phyloP scores from a whole-genome alignment of 2,329 filamentous ascomycete species.

The Cadophora gregata region DNA sequence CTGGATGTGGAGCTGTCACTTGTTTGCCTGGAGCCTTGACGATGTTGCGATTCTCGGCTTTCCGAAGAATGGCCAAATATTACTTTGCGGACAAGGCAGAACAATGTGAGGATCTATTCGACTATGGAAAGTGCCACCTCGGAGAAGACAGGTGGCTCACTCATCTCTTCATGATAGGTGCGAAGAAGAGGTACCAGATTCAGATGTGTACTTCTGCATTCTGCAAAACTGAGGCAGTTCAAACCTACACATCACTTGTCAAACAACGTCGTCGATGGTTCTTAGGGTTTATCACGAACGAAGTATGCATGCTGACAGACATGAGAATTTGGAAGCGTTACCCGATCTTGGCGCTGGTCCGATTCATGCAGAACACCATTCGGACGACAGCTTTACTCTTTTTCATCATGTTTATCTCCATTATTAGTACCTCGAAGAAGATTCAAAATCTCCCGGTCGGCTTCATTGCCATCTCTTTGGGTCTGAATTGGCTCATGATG shows the following conservation, averaged over 20 bases:
- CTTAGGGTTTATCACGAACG: conserved; percentile 95
- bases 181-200: conserved; percentile 91
- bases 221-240: conserved; percentile 97
- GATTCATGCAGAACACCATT: conserved; percentile 96
- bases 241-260: conserved; percentile 82
- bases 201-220: conserved; percentile 98
- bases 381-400: conserved; percentile 92
- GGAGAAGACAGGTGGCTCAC: conserved; percentile 97
- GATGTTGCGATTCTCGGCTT: conserved; percentile 94
- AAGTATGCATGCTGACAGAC: conserved; percentile 97
- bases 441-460: conserved; percentile 83
- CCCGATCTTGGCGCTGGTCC: conserved; percentile 81
- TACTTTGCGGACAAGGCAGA: conserved; percentile 98
- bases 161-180: conserved; percentile 98
- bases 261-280: conserved; percentile 98
- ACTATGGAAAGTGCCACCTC: conserved; percentile 93
- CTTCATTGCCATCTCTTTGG: conserved; percentile 91
- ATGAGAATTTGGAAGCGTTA: conserved; percentile 90
- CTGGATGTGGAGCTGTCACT: conserved; percentile 90
- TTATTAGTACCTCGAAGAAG: conserved; percentile 83
- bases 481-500: conserved; percentile 95
- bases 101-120: conserved; percentile 93
- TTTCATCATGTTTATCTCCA: conserved; percentile 88
- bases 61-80: conserved; percentile 95
- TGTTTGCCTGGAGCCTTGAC: conserved; percentile 95